Base-by-base conservation (phyloP, 2,329 filamentous ascomycete species). In the Leptographium lundbergii region DNA sequence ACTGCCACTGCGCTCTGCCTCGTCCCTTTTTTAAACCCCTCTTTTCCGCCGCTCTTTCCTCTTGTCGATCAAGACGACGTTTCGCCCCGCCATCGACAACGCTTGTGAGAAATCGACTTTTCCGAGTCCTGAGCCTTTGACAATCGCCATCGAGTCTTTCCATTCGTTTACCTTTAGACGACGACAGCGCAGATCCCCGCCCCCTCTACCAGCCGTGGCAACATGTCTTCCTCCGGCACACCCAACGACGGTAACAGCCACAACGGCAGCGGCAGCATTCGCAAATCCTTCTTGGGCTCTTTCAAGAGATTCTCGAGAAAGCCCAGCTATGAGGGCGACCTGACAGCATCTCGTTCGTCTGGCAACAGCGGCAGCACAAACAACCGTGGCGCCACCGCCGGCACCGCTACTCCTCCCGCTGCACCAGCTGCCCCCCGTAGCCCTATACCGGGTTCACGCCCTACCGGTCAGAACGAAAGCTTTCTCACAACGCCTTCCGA, bases 211-310 rank as follows among this genome's bases (percentile, higher is more conserved):
- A 9, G 6, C 14, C 27, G 25, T 6, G 6, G 29, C 27, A 50
- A 6, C 52, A 36, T 56, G 48, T 45, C 29, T 17, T 22, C n/a
- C 34, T 22, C 9, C 19, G 19, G 42, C 57, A 45, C 2, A 19
- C 32, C 25, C 45, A 42, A 27, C 25, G 34, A 11, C 24, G 36
- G 53, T 51, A 24, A 52, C 29, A 56, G 39, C 59, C 56, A 54
- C 52, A 47, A 47, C 27, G 52, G 47, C 39, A 34, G 54, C 54
- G 47, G 54, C 24, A 50, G 48, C 42, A 24, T 45, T 1, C 60
- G 57, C 53, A 56, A 32, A 29, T 60, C 56, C 1, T n/a, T 62
- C 6, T 34, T 63, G 6, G 59, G 51, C 34, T 62, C 62, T 0
- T 19, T 63, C 10, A 60, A 60, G 34, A 53, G 19, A 39, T 32